Evolutionary conservation across 257 asterid genomes (phyloP), one percentile per base, ranked within the genome.

Genomic region (Solanum etuberosum): DNA sequence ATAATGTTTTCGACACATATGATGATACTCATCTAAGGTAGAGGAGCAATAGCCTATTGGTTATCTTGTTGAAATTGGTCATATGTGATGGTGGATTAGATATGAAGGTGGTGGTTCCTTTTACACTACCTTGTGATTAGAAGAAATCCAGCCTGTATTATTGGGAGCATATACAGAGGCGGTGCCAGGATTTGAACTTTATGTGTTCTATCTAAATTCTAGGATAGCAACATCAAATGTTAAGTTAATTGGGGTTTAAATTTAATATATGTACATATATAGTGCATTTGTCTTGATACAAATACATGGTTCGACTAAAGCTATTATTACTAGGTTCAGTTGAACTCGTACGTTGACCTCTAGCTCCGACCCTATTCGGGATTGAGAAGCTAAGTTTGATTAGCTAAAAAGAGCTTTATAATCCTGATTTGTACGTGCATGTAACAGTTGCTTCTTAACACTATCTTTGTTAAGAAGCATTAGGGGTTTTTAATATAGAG

Each of bases 21-120:
- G 98, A 95, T 37, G 98, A 97, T 61, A 86, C 93, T 43, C 99
- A 96, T 88, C 87, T 97, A 83, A 95, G 95, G 92, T 97, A 93
- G 90, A 61, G 31, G 7, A 63, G 68, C 5, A 29, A 21, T 29
- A 0, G 18, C 40, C 23, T 37, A 32, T 31, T 9, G 31, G 31
- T 23, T 48, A 5, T 57, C 35, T 32, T 74, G 57, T 59, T 34
- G 23, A 72, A n/a, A 38, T 86, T 72, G 85, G 35, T 35, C 23
- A 25, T 2, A 57, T 20, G 68, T 76, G 32, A 76, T 76, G 23
- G 14, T 14, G 84, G 84, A 4, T 77, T 77, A 77, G 38, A 7
- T 8, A 59, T 42, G 78, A 38, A 61, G 86, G 76, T 63, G 86
- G 18, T 38, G 76, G 82, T 85, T n/a, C 61, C 63, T 35, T 65